Evolutionary conservation across 1,284 basidiomycete genomes (phyloP).

Genomic region (Cutaneotrichosporon dermatis): DNA sequence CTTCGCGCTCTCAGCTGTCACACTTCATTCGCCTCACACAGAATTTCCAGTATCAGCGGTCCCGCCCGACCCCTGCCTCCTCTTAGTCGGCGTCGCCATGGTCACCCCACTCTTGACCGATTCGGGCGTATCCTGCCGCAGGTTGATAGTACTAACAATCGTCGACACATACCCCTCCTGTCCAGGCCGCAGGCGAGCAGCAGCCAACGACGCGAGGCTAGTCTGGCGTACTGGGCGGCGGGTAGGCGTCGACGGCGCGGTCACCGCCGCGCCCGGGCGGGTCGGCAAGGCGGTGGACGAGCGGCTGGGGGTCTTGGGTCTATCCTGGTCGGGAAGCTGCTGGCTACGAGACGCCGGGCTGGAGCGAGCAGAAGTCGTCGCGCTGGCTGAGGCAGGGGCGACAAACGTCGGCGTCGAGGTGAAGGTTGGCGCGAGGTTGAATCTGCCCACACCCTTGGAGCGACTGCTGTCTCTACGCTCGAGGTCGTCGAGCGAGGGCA

Average conservation of each 20-base stretch:
- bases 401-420: not conserved
- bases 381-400: not conserved
- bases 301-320: not conserved
- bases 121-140: not conserved
- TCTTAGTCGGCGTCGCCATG: no score
- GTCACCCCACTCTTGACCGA: no score
- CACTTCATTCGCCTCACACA: no score
- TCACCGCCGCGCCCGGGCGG: not conserved
- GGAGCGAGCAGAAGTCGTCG: no score
- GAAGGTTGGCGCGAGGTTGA: no score
- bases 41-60: no score
- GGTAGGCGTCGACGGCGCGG: not conserved
- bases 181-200: not conserved
- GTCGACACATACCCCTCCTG: not conserved
- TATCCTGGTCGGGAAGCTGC: not conserved
- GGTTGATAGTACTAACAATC: not conserved
- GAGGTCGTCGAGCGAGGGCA: no score
- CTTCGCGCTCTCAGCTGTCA: no score
- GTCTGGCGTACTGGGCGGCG: not conserved
- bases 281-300: not conserved
- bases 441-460: no score
- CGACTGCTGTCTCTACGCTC: no score
- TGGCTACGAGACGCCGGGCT: not conserved
- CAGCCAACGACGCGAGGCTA: not conserved
- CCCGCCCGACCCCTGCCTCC: no score